These are phyloP conservation scores for Pyrrhoderma noxium DNA, from an alignment of 1,284 basidiomycete genomes.

Conservation along the genomic window DNA sequence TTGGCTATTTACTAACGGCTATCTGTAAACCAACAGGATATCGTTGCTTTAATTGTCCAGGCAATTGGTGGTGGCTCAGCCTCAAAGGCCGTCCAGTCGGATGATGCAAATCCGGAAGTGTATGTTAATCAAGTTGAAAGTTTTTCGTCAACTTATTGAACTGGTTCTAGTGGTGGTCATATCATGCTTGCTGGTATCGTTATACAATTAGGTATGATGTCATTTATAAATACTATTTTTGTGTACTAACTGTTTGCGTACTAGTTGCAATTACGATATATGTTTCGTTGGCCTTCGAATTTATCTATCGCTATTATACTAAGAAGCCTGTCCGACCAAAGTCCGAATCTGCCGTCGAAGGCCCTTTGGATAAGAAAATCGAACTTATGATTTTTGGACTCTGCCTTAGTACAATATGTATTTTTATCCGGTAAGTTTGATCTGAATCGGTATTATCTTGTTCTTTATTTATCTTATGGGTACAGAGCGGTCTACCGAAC, in stretches of 20 bases:
- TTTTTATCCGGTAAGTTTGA: constrained; percentile 32
- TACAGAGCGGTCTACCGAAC: constrained; percentile 30
- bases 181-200: constrained; percentile 47
- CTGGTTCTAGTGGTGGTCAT: constrained; percentile 31
- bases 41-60: constrained; percentile 37
- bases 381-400: constrained; percentile 28
- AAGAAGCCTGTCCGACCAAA: constrained; percentile 23
- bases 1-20: background rate
- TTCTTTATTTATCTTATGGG: background rate
- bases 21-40: constrained; percentile 21
- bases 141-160: background rate
- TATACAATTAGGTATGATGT: constrained; percentile 30
- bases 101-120: constrained; percentile 8
- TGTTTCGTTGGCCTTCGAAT: constrained; percentile 30
- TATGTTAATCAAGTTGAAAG: background rate
- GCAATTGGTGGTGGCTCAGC: constrained; percentile 36
- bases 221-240: constrained; percentile 8
- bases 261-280: constrained; percentile 32
- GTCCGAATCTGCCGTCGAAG: background rate
- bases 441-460: background rate
- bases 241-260: constrained; percentile 8
- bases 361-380: constrained; percentile 19
- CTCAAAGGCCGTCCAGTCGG: constrained; percentile 22
- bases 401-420: constrained; percentile 26
- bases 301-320: constrained; percentile 29